Percentiles rank a stretch among this genome's conserved stretches.
These are phyloP conservation scores for Monosporozyma unispora DNA, from an alignment of 805 yeast genomes.

Conservation along the genomic window DNA sequence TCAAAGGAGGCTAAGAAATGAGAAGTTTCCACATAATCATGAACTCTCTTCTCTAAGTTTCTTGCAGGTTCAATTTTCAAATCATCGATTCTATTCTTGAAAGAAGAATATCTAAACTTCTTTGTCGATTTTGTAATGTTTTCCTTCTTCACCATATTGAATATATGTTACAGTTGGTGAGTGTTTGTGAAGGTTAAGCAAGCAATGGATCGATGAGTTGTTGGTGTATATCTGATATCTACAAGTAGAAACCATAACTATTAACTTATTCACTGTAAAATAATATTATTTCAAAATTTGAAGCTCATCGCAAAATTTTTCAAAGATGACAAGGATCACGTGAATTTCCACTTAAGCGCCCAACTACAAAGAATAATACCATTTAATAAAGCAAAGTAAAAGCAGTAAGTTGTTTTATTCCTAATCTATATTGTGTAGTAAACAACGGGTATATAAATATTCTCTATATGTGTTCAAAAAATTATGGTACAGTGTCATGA, in stretches of 20 bases:
- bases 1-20: constrained; percentile 71
- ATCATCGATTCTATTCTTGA: constrained; percentile 74
- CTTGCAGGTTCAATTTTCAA: constrained; percentile 72
- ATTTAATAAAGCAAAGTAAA: not conserved
- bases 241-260: not conserved
- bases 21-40: constrained; percentile 65
- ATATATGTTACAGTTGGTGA: not conserved
- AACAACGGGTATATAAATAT: not conserved
- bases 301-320: constrained; percentile 1
- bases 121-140: constrained; percentile 48
- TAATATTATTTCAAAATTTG: not conserved
- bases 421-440: not conserved
- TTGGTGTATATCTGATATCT: not conserved
- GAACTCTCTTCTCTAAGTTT: constrained; percentile 47
- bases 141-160: constrained; percentile 30
- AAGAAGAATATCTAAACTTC: constrained; percentile 60
- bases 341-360: not conserved
- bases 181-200: not conserved
- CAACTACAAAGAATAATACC: not conserved
- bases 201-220: not conserved
- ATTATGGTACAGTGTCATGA: not conserved
- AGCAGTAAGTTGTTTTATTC: no score
- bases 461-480: not conserved
- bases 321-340: not conserved
- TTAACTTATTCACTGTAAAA: not conserved